Percentiles rank a stretch among this genome's conserved stretches.
Conservation (phyloP, 805 yeast genomes). For the Zygoascus bituminiphila region DNA sequence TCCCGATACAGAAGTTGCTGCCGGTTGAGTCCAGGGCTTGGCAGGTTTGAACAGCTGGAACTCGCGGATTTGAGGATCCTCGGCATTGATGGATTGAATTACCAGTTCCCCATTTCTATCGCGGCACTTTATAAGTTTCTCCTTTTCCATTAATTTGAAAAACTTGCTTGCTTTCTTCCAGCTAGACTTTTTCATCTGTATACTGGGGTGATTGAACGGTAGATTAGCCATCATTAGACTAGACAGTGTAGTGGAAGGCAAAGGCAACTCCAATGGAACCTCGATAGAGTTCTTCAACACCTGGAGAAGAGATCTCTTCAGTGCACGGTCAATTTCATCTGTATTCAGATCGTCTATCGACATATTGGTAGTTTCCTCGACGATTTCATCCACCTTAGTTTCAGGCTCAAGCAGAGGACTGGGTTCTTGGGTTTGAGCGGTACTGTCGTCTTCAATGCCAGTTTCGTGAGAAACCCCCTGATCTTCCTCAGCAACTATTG, state of each 20-base stretch:
- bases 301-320: constrained; percentile 61
- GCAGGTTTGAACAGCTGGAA: constrained; percentile 58
- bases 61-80: constrained; percentile 41
- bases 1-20: constrained; percentile 4
- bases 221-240: constrained; percentile 59
- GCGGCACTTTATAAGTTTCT: constrained; percentile 55
- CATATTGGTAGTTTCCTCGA: not conserved
- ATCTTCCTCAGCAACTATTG: constrained; percentile 16
- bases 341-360: constrained; percentile 10
- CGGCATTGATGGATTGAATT: constrained; percentile 43
- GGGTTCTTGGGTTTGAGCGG: constrained; percentile 7
- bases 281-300: constrained; percentile 42
- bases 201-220: constrained; percentile 39
- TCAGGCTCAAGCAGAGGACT: not conserved
- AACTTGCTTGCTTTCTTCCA: constrained; percentile 88
- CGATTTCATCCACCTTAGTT: not conserved
- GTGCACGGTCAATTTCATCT: constrained; percentile 57
- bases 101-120: constrained; percentile 81
- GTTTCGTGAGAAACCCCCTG: constrained; percentile 6
- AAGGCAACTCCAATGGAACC: constrained; percentile 47
- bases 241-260: constrained; percentile 69
- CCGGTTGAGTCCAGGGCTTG: constrained; percentile 8
- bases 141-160: constrained; percentile 78
- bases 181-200: constrained; percentile 59
- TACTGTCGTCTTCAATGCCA: constrained; percentile 5